Conservation (phyloP, 2,329 filamentous ascomycete species). For the Botryotinia globosa region DNA sequence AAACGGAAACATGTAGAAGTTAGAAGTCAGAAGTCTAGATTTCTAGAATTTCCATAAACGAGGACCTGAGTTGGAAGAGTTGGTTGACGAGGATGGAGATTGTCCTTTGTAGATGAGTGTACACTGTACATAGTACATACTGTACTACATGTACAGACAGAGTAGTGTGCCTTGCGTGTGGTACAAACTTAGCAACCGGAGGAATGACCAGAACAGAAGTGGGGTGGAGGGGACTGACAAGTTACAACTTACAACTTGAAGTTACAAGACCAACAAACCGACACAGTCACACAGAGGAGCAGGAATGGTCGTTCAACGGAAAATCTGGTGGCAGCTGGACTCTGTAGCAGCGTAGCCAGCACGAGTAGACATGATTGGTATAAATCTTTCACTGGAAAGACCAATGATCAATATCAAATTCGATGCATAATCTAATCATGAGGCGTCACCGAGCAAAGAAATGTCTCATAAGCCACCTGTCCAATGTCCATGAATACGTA, state of each 20-base stretch:
- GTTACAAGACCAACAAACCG: neutral
- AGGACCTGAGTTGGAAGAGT: slow-evolving; percentile 13
- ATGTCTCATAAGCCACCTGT: neutral
- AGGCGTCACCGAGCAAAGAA: neutral
- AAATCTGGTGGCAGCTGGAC: no score
- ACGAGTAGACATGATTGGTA: neutral
- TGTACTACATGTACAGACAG: no score
- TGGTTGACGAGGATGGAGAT: neutral
- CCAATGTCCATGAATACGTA: no score
- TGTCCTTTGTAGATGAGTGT: neutral
- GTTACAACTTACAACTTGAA: neutral
- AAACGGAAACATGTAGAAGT: slow-evolving; percentile 8
- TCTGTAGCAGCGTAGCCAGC: neutral
- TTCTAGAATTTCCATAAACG: neutral
- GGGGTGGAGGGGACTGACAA: neutral
- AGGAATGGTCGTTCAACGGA: neutral
- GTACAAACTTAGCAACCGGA: neutral
- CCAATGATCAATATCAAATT: neutral
- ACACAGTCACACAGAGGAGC: neutral
- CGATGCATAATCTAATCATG: slow-evolving; percentile 6
- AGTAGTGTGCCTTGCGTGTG: neutral
- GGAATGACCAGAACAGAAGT: neutral
- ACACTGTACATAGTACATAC: no score
- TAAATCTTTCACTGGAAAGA: no score
- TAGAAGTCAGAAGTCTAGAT: no score